phyloP scores from a whole-genome alignment of 169 alveolate species.

The Toxoplasma gondii region DNA sequence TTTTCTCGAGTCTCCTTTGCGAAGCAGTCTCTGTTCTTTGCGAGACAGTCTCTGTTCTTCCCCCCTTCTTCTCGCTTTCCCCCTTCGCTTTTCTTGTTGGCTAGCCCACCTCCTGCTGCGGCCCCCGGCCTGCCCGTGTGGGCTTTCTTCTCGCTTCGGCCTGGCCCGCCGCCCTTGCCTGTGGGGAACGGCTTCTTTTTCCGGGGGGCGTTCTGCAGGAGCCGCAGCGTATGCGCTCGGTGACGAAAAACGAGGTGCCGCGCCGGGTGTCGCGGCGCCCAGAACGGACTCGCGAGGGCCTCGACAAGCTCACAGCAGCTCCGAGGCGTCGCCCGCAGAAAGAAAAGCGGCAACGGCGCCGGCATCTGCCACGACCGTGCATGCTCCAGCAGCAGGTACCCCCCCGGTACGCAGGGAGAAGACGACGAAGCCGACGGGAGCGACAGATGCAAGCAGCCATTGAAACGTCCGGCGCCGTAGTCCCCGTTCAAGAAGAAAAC shows the following conservation, averaged over 20 bases:
- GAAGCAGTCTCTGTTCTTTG: background rate
- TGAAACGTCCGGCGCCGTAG: conserved; percentile 31
- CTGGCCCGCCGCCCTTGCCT: too few species aligned
- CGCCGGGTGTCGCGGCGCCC: background rate
- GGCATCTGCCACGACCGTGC: background rate
- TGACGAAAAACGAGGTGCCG: background rate
- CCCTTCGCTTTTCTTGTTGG: too few species aligned
- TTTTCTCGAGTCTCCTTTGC: background rate
- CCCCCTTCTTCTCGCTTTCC: background rate
- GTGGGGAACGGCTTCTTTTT: too few species aligned
- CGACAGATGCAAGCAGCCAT: background rate
- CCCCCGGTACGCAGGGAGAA: background rate
- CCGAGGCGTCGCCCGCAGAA: background rate
- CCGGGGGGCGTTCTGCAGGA: background rate
- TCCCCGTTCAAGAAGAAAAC: background rate
- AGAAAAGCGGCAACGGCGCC: background rate
- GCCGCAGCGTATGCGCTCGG: background rate
- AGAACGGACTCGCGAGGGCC: background rate
- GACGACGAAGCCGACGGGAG: background rate
- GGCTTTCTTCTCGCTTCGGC: too few species aligned
- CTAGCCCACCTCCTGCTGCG: too few species aligned
- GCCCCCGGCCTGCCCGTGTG: too few species aligned
- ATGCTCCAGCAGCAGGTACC: conserved; percentile 3
- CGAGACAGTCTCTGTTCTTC: background rate
- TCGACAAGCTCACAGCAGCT: background rate